Conservation (phyloP, 116 monocot genomes). For the Phalaenopsis hybrid region DNA sequence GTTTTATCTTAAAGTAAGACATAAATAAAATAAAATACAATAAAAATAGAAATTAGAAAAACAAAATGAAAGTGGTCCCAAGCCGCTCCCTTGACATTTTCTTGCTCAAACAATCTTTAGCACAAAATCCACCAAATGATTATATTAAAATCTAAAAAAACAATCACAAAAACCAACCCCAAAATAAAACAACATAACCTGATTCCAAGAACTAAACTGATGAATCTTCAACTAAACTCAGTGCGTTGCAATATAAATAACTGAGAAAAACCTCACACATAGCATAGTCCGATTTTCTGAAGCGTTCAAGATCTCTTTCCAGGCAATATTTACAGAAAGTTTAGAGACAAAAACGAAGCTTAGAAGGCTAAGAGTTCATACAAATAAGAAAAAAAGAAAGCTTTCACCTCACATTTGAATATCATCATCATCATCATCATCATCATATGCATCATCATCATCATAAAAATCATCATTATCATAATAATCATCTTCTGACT, state of each 20-base stretch:
- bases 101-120: too few relatives aligned
- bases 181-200: too few relatives aligned
- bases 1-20: too few relatives aligned
- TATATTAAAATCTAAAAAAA: too few relatives aligned
- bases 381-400: background rate
- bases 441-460: constrained; percentile 13
- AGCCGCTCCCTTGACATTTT: too few relatives aligned
- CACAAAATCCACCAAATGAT: too few relatives aligned
- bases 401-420: too few relatives aligned
- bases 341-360: background rate
- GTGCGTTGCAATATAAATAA: background rate
- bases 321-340: background rate
- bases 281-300: background rate
- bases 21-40: too few relatives aligned
- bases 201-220: too few relatives aligned
- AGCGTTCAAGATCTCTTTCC: background rate
- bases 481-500: constrained; percentile 5
- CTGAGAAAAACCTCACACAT: background rate
- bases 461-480: constrained; percentile 22
- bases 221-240: background rate
- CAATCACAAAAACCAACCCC: too few relatives aligned
- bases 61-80: too few relatives aligned
- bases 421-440: background rate
- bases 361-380: background rate
- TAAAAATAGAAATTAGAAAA: too few relatives aligned